Evolutionary conservation across 441 rosid species (phyloP).

Genomic region (Erysimum pusillum): DNA sequence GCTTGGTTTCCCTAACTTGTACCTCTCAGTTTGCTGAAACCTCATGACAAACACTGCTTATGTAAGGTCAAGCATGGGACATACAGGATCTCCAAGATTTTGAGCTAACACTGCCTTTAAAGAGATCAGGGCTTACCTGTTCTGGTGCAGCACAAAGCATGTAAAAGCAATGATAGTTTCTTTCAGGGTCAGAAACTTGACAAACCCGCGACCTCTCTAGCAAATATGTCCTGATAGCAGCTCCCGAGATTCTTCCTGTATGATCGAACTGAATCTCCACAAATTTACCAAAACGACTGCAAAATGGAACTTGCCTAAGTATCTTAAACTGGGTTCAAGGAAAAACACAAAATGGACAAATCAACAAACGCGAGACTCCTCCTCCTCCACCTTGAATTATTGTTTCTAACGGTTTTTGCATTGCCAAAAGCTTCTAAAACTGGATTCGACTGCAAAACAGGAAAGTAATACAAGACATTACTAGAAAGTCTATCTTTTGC

Average conservation of each 20-base stretch:
- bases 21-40: constrained; percentile 65
- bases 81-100: constrained; percentile 24
- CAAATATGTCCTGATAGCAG: constrained; percentile 80
- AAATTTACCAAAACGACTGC: constrained; percentile 88
- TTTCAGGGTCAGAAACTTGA: constrained; percentile 86
- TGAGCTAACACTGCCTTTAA: no score
- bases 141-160: constrained; percentile 84
- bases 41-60: constrained; percentile 33
- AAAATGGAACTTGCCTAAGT: constrained; percentile 38
- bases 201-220: constrained; percentile 87
- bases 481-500: constrained; percentile 13
- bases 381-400: constrained; percentile 77
- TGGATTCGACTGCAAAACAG: constrained; percentile 71
- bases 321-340: no score
- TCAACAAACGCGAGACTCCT: constrained; percentile 17
- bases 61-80: constrained; percentile 19
- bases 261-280: constrained; percentile 81
- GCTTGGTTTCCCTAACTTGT: constrained; percentile 71
- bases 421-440: constrained; percentile 88
- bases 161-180: constrained; percentile 86
- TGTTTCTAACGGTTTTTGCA: constrained; percentile 81
- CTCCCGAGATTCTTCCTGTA: constrained; percentile 77
- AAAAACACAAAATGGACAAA: no score
- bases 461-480: constrained; percentile 21
- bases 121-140: constrained; percentile 64